Evolutionary conservation across 768 basidiomycete genomes (phyloP), one percentile per base, ranked within the genome.

Genomic region (Chiua virens): DNA sequence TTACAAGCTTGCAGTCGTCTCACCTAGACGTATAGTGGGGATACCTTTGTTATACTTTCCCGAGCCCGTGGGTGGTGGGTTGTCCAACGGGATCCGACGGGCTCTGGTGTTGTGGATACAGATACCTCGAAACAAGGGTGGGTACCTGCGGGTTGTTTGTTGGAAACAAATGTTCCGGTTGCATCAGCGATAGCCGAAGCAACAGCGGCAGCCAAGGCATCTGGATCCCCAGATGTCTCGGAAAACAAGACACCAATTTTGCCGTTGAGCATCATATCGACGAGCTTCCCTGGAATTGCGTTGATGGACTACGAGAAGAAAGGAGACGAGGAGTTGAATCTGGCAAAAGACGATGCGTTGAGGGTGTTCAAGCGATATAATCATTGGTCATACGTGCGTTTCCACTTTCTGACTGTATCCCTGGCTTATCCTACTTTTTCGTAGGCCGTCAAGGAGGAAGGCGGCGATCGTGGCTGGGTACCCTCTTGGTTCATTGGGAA

Each of bases 1-100:
- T 58, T 11, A 8, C 27, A 4, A 36, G 22, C 17, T 42, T 5
- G 25, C 21, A 4, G 10, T 18, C 53, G 25, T 49, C 55, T 60
- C 35, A 60, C 27, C 2, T 49, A 38, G 15, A 48, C 13, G 23
- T 47, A 3, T 52, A 95, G 92, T 15, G 93, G 92, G 36, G 92
- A 95, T 63, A 93, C 93, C 1, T 98, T 94, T 71, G 83, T 96
- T 55, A 95, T 98, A 56, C 74, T 94, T 37, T 91, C 91, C 47
- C 85, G 95, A 47, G 87, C 94, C n/a, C 86, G 95, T 49, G 96
- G 97, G 1, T 99, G 97, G 97, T 99, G 96, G 93, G 90, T 98
- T 30, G 97, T 98, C 5, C 95, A 98, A 65, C 85, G 90, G 30
- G 97, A 99, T 69, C 89, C 89, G 27, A 84, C 82, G 32, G 94